Base-by-base conservation (phyloP, 306 rosid species). In the Psophocarpus tetragonolobus region DNA sequence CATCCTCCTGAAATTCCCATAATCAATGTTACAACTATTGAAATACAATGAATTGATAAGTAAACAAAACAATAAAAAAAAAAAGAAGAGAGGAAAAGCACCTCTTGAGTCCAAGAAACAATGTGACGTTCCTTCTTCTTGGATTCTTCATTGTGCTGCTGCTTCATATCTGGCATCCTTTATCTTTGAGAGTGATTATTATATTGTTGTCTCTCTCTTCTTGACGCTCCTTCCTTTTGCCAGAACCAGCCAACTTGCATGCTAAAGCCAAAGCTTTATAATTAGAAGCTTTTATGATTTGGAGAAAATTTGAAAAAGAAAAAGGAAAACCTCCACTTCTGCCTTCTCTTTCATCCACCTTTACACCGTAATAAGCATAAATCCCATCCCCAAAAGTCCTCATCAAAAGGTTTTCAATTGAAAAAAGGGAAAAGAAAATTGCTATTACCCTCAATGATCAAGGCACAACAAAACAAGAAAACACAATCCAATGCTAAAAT, bases 111-210 rank as follows among this genome's bases (percentile, higher is more conserved):
- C 98, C 98, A 93, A 18, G 91, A 84, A 68, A 93, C 98, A 64
- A 93, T 91, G 81, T 89, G 98, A 42, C 98, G 90, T 85, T 93
- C 98, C 94, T 93, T 93, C 94, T 93, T 93, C 90, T 85, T 84
- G n/a, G 89, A 80, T 76, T 90, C 93, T 78, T 87, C 88, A 42
- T 74, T 76, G 15, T 38, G 30, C 74, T 82, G 20, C 85, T 57
- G 50, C 78, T 39, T 76, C 89, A 67, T 65, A 51, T 50, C 78
- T 66, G 84, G 69, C 75, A 30, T 70, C 81, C 70, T 91, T 82
- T 61, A 48, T 61, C 50, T 6, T 18, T 2, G 21, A n/a, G 68
- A 45, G 33, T 23, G 75, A 38, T 79, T 72, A 68, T 80, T 81
- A 80, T 72, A 32, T 66, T 42, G 74, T 53, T 32, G 45, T 51